Evolutionary conservation across 2,329 filamentous ascomycete genomes (phyloP).

Genomic region (Helotiales sp.): DNA sequence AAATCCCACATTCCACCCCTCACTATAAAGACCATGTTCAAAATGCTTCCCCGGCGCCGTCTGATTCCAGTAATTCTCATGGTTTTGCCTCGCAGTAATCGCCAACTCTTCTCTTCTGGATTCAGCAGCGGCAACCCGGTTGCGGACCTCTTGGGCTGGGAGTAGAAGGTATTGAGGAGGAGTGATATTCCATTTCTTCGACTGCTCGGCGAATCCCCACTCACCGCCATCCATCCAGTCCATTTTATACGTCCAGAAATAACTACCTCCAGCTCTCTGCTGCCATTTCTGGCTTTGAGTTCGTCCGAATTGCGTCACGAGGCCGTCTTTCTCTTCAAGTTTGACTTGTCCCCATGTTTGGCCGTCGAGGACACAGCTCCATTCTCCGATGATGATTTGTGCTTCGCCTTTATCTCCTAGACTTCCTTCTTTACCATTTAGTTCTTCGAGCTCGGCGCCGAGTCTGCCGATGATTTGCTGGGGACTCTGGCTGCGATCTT

Average conservation of each 20-base stretch:
- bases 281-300: slow-evolving; percentile 55
- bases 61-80: slow-evolving; percentile 56
- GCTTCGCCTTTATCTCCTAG: slow-evolving; percentile 55
- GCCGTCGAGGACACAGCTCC: slow-evolving; percentile 59
- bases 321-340: slow-evolving; percentile 48
- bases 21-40: slow-evolving; percentile 58
- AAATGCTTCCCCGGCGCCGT: slow-evolving; percentile 51
- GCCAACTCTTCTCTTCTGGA: slow-evolving; percentile 45
- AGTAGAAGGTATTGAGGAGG: slow-evolving; percentile 48
- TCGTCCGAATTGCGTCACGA: slow-evolving; percentile 53
- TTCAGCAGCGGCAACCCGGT: slow-evolving; percentile 47
- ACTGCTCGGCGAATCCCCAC: slow-evolving; percentile 62
- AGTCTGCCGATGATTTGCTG: slow-evolving; percentile 56
- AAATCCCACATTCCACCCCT: slow-evolving; percentile 62
- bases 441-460: slow-evolving; percentile 48
- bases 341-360: slow-evolving; percentile 55
- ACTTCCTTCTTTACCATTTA: slow-evolving; percentile 53
- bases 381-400: slow-evolving; percentile 61
- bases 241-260: slow-evolving; percentile 67
- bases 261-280: slow-evolving; percentile 55
- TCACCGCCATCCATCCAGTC: slow-evolving; percentile 64
- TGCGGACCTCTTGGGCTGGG: slow-evolving; percentile 44
- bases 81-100: slow-evolving; percentile 47
- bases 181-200: slow-evolving; percentile 50
- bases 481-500: slow-evolving; percentile 55